Evolutionary conservation across 2,329 filamentous ascomycete species (phyloP), one percentile per base, ranked within the genome.

Genomic region (Davidsoniella neocaledoniae): DNA sequence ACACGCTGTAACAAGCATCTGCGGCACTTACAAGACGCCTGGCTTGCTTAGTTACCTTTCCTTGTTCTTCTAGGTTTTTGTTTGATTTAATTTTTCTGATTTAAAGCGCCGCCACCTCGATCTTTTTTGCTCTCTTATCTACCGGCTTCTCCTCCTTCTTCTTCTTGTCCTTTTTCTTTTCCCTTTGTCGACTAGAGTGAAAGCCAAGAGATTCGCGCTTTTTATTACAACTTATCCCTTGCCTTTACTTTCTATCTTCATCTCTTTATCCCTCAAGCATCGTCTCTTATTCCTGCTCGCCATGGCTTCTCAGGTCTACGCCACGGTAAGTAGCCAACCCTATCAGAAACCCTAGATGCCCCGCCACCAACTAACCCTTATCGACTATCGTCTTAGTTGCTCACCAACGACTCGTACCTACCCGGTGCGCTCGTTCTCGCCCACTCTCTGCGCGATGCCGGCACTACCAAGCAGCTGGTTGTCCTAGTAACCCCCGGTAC

Each of bases 341-440:
- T 33, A 33, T 9, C 29, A 12, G 2, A 12, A 12, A 9, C 12
- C 12, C 29, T 2, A 10, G 4, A 4, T 33, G 7, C 29, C 29
- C 29, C 29, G 8, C 8, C 29, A 12, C 12, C 6, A 33, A 38
- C 23, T 5, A 37, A 39, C 43, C 19, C 39, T 37, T 25, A 16
- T 38, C 38, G 21, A 38, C 33, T 36, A 38, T 5, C 40, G 38
- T 40, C 16, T 2, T 17, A 50, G 47, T 45, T 98, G 64, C 77
- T 96, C 51, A 72, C 94, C 68, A 94, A 78, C 68, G 88, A 98
- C 68, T 76, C 76, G 55, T 98, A 98, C 16, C 42, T 38, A 17
- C 33, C n/a, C 94, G 90, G 91, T 64, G 90, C 88, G 53, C 78
- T 91, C 58, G 88, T 98, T 43, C 79, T 98, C 55, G 88, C 87